Percentiles rank a stretch among this genome's conserved stretches.
Evolutionary conservation across 2,329 filamentous ascomycete genomes (phyloP).

Genomic region (Thermoascus crustaceus): DNA sequence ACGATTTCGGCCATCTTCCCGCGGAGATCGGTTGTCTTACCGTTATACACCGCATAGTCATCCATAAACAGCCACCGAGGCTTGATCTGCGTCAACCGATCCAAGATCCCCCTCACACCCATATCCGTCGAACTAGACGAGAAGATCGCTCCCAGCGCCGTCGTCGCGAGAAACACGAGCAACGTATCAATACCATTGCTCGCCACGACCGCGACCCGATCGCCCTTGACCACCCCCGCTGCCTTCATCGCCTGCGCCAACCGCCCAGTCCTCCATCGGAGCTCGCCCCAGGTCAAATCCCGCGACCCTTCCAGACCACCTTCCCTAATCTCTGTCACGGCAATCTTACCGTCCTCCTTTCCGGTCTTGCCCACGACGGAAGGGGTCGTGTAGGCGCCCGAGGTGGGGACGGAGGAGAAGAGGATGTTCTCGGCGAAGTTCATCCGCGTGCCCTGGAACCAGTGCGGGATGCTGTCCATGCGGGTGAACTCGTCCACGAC

Average conservation of each 20-base stretch:
- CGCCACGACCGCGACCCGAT: conserved; percentile 67
- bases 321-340: conserved; percentile 56
- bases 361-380: conserved; percentile 43
- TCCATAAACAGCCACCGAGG: conserved; percentile 80
- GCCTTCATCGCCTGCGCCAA: conserved; percentile 60
- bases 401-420: conserved; percentile 42
- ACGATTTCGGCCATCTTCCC: conserved; percentile 63
- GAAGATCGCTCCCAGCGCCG: conserved; percentile 66
- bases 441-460: conserved; percentile 66
- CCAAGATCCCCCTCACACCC: conserved; percentile 68
- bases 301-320: conserved; percentile 22
- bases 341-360: conserved; percentile 65
- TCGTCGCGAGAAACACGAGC: conserved; percentile 60
- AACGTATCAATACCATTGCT: conserved; percentile 69
- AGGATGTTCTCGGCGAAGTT: conserved; percentile 79
- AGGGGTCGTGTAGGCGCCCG: conserved; percentile 36
- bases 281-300: conserved; percentile 59
- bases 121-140: conserved; percentile 74
- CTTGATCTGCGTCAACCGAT: conserved; percentile 64
- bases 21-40: conserved; percentile 62
- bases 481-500: conserved; percentile 62
- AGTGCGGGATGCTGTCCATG: conserved; percentile 64
- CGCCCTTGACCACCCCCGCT: conserved; percentile 60
- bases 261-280: conserved; percentile 51
- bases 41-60: conserved; percentile 71